Base-by-base conservation (phyloP, 306 rosid species). In the Vigna trinervia region DNA sequence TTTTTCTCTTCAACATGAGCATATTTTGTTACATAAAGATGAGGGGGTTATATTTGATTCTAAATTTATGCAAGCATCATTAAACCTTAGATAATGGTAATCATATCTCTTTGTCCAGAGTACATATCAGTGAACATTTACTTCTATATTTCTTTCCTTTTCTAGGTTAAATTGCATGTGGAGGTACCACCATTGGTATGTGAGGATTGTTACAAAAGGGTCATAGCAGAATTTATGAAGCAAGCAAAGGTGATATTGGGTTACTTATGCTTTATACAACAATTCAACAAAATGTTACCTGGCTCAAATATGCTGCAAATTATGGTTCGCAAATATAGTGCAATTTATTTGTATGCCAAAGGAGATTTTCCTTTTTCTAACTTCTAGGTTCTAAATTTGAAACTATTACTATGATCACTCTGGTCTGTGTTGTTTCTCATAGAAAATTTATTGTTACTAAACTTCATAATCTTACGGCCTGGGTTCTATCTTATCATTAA, bases 111-210 rank as follows among this genome's bases (percentile, higher is more conserved):
- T 26, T 26, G 28, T 26, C 28, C 28, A 26, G 28, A 26, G 28
- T 26, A 26, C 28, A 26, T 26, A 26, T 26, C n/a, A 50, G 62
- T 84, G 67, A 66, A 41, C 32, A 5, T 67, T 20, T 23, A 47
- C 43, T 81, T 56, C n/a, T 63, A 67, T 48, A 20, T 59, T 62
- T 80, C 22, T 38, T n/a, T 81, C 56, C 77, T 17, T 65, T 52
- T 82, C 87, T 90, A 95, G 98, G 90, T 92, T 75, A 95, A 87
- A 77, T 77, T 95, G 90, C 87, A 84, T 28, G 89, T 95, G 32
- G 88, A 90, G 71, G 98, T 95, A 72, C 98, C 98, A 50, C 76
- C 88, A 32, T 79, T 84, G 56, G 96, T 95, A 36, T 92, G 97
- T 26, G 85, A 95, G 75, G 97, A 92, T 77, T 95, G 97, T 82